Evolutionary conservation across 192 early-diverging fungal genomes (phyloP).

Genomic region (Podila epigama): DNA sequence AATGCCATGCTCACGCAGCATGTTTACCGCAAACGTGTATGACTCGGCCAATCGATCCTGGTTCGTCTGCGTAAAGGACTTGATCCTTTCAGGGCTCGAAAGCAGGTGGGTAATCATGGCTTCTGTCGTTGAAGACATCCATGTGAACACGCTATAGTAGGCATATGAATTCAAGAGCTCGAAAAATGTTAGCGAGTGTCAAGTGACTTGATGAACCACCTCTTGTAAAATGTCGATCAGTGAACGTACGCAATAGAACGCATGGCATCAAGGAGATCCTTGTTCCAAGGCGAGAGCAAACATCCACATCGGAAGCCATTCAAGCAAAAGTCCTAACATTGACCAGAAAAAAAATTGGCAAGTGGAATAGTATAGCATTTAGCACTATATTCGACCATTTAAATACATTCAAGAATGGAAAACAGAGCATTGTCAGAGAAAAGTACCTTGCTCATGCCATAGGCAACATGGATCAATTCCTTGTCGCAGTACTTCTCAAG

Average conservation of each 20-base stretch:
- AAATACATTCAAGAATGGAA: background rate
- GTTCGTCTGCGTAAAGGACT: constrained; percentile 66
- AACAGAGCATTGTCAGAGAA: constrained; percentile 33
- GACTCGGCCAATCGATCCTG: constrained; percentile 58
- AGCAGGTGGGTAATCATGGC: constrained; percentile 63
- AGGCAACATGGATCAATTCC: constrained; percentile 70
- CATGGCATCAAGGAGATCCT: constrained; percentile 47
- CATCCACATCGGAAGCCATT: constrained; percentile 78
- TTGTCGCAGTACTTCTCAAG: constrained; percentile 69
- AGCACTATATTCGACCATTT: background rate
- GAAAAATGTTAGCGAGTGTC: no score
- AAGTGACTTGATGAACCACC: background rate
- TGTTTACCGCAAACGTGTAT: constrained; percentile 52
- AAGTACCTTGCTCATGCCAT: constrained; percentile 79
- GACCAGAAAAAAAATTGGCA: background rate
- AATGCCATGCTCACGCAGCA: constrained; percentile 57
- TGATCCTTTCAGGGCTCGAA: constrained; percentile 61
- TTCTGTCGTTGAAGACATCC: constrained; percentile 69
- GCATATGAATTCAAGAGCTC: no score
- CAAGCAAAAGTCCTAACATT: constrained; percentile 63
- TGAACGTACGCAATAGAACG: constrained; percentile 50
- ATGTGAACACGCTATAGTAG: constrained; percentile 69
- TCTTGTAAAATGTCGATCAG: background rate
- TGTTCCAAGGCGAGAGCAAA: constrained; percentile 69
- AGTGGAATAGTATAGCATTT: background rate